phyloP scores from a whole-genome alignment of 768 basidiomycete genomes.

The Suillus luteus region DNA sequence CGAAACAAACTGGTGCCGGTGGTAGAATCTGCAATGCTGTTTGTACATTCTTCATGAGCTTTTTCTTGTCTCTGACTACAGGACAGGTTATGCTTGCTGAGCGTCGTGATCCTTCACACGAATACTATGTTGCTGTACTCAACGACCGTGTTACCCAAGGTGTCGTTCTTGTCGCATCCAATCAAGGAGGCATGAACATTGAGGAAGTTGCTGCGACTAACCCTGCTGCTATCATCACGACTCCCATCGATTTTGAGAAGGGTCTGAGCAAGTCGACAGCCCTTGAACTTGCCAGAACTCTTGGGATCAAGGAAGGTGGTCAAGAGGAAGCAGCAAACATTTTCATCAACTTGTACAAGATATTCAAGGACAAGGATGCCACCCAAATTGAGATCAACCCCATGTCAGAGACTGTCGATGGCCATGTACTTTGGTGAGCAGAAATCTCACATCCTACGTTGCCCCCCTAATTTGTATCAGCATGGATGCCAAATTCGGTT shows the following conservation, averaged over 20 bases:
- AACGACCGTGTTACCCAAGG: constrained; percentile 91
- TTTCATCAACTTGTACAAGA: constrained; percentile 91
- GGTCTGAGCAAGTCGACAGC: constrained; percentile 78
- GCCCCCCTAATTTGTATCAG: constrained; percentile 40
- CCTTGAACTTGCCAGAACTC: constrained; percentile 77
- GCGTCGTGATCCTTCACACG: constrained; percentile 88
- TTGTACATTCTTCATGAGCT: constrained; percentile 30
- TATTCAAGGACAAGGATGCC: constrained; percentile 99
- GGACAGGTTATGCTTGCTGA: constrained; percentile 95
- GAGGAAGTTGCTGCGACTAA: constrained; percentile 98
- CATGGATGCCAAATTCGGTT: constrained; percentile 99
- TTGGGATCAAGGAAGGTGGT: constrained; percentile 82
- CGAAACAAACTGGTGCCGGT: constrained; percentile 94
- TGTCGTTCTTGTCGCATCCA: constrained; percentile 91
- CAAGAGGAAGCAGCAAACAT: constrained; percentile 89
- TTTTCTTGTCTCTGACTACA: constrained; percentile 18
- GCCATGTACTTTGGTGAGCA: constrained; percentile 86
- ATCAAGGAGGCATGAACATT: constrained; percentile 99
- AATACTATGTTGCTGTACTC: constrained; percentile 96
- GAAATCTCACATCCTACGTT: constrained; percentile 3
- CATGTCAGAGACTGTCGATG: constrained; percentile 88
- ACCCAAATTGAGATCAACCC: constrained; percentile 99
- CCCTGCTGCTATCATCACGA: constrained; percentile 93
- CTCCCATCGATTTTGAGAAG: constrained; percentile 81
- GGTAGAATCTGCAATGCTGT: constrained; percentile 97